phyloP scores from a whole-genome alignment of 495 filamentous ascomycete genomes.

The Alectoria sarmentosa region DNA sequence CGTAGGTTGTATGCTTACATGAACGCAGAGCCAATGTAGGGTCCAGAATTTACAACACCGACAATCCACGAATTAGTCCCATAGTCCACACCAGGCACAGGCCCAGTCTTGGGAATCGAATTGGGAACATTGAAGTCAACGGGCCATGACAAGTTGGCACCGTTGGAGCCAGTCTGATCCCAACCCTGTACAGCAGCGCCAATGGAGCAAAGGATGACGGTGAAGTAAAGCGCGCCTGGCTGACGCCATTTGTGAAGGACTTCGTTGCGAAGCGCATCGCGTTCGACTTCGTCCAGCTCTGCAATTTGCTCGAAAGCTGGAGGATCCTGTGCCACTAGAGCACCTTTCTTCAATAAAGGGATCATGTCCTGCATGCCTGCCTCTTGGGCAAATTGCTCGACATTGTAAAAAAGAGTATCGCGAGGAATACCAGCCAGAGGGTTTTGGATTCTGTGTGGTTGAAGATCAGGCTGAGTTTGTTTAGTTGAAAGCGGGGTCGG shows the following conservation, averaged over 20 bases:
- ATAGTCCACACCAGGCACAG: conserved; percentile 26
- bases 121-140: conserved; percentile 50
- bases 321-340: conserved; percentile 58
- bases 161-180: conserved; percentile 72
- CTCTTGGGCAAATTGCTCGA: conserved; percentile 47
- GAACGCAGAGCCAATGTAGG: conserved; percentile 38
- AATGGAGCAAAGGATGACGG: conserved; percentile 62
- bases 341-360: conserved; percentile 49
- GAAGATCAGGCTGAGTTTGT: not conserved
- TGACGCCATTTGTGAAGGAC: conserved; percentile 57
- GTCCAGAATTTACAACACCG: conserved; percentile 53
- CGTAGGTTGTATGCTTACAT: conserved; percentile 22
- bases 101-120: conserved; percentile 6
- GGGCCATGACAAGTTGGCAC: conserved; percentile 59
- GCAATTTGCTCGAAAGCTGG: conserved; percentile 45
- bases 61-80: conserved; percentile 51
- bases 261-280: conserved; percentile 48
- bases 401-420: conserved; percentile 46
- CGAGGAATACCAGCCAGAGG: conserved; percentile 51
- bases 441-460: conserved; percentile 48
- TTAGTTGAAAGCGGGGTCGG: not conserved
- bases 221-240: conserved; percentile 57
- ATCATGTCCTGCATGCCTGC: conserved; percentile 40
- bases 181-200: conserved; percentile 65
- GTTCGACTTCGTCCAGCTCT: conserved; percentile 50